phyloP scores from a whole-genome alignment of 192 early-diverging fungal species.

The Entophlyctis helioformis region DNA sequence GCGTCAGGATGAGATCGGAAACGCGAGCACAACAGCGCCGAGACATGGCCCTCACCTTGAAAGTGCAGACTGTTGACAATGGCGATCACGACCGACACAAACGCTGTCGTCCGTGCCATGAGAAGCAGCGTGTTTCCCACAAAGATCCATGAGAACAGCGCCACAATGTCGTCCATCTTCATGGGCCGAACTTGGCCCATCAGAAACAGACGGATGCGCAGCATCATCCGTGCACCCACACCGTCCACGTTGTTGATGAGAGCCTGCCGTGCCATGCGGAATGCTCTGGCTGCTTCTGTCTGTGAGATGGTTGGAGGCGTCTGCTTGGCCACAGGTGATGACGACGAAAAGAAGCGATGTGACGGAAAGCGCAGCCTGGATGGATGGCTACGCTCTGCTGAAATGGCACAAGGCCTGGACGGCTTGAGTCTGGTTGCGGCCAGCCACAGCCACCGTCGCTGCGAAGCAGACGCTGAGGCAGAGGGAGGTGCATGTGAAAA shows the following conservation, averaged over 20 bases:
- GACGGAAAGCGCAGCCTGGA: too few relatives aligned
- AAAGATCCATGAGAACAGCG: slow-evolving; percentile 78
- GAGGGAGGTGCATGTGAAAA: too few relatives aligned
- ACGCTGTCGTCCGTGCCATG: slow-evolving; percentile 80
- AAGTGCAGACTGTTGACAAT: slow-evolving; percentile 73
- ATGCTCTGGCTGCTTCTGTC: background rate
- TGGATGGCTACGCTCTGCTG: too few relatives aligned
- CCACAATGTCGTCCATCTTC: slow-evolving; percentile 73
- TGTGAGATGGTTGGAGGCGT: too few relatives aligned
- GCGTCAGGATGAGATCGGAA: background rate
- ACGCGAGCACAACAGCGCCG: too few relatives aligned
- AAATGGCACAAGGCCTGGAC: too few relatives aligned
- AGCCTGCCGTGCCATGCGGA: slow-evolving; percentile 4
- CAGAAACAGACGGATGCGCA: slow-evolving; percentile 30
- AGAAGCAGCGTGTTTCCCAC: slow-evolving; percentile 77
- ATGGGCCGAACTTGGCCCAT: slow-evolving; percentile 21
- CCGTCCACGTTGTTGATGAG: slow-evolving; percentile 12
- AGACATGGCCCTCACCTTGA: slow-evolving; percentile 40
- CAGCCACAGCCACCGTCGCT: too few relatives aligned
- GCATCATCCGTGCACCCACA: slow-evolving; percentile 14
- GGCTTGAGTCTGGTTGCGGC: too few relatives aligned
- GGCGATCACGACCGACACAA: slow-evolving; percentile 65
- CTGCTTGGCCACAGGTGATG: too few relatives aligned
- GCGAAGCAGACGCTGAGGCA: too few relatives aligned
- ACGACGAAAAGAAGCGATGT: too few relatives aligned